Conservation (phyloP, 2,329 filamentous ascomycete species). For the Amauroascus verrucosus region DNA sequence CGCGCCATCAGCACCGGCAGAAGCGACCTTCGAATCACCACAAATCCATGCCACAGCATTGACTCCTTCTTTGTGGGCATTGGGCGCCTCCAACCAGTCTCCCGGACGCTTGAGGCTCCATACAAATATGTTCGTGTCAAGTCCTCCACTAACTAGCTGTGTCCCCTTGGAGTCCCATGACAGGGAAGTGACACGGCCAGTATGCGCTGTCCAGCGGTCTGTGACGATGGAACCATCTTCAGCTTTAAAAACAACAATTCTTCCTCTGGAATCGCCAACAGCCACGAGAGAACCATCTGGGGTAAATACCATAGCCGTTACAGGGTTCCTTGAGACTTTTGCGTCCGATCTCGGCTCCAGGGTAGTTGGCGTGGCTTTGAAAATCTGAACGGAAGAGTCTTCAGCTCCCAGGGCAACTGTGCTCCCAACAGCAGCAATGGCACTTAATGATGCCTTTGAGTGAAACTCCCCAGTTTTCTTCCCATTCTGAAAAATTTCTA, state of each 20-base stretch:
- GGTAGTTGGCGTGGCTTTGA: slow-evolving; percentile 49
- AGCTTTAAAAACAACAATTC: slow-evolving; percentile 71
- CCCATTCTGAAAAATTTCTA: slow-evolving; percentile 51
- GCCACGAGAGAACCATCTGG: slow-evolving; percentile 66
- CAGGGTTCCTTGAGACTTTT: slow-evolving; percentile 56
- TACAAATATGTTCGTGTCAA: slow-evolving; percentile 87
- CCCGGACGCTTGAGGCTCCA: slow-evolving; percentile 82
- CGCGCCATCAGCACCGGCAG: slow-evolving; percentile 74
- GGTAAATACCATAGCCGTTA: slow-evolving; percentile 78
- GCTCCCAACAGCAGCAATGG: slow-evolving; percentile 58
- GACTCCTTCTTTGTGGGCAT: slow-evolving; percentile 94
- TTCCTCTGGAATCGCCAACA: slow-evolving; percentile 71
- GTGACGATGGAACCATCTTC: slow-evolving; percentile 61
- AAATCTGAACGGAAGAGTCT: slow-evolving; percentile 65
- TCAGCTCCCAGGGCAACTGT: slow-evolving; percentile 67
- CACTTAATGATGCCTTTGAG: slow-evolving; percentile 55
- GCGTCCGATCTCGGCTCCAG: slow-evolving; percentile 51
- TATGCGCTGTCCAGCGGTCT: slow-evolving; percentile 67
- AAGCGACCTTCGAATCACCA: slow-evolving; percentile 57
- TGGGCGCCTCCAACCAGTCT: slow-evolving; percentile 69
- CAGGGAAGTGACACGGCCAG: slow-evolving; percentile 55
- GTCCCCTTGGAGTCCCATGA: slow-evolving; percentile 70
- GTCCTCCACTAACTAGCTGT: slow-evolving; percentile 69
- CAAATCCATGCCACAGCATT: slow-evolving; percentile 74
- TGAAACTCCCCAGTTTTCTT: slow-evolving; percentile 50